Percentiles rank a stretch among this genome's conserved stretches.
Evolutionary conservation across 768 basidiomycete genomes (phyloP).

Genomic region (Russula brevipes): DNA sequence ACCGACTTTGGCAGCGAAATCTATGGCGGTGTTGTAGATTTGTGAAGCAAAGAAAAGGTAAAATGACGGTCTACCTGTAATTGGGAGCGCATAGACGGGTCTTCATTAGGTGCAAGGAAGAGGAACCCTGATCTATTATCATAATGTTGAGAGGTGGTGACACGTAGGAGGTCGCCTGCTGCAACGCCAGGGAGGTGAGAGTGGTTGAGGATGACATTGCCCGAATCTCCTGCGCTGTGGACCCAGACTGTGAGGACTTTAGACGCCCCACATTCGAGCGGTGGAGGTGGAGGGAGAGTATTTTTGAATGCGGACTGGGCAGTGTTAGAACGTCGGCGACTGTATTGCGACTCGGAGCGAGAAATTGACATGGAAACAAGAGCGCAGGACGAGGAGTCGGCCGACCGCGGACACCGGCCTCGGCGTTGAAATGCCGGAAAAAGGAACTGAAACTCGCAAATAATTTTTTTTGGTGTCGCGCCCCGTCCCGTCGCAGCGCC

Average conservation of each 20-base stretch:
- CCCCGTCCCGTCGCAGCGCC: neutral
- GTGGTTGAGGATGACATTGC: constrained; percentile 62
- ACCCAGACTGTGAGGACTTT: constrained; percentile 70
- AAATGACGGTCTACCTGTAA: constrained; percentile 46
- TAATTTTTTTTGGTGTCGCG: neutral
- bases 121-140: constrained; percentile 45
- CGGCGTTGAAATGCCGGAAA: no score
- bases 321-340: constrained; percentile 69
- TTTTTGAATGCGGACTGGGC: constrained; percentile 59
- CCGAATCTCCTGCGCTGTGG: constrained; percentile 58
- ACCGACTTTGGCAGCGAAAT: constrained; percentile 71
- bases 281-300: constrained; percentile 32
- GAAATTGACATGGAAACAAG: constrained; percentile 46
- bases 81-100: constrained; percentile 53
- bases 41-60: neutral
- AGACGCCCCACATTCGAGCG: constrained; percentile 57
- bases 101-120: constrained; percentile 64
- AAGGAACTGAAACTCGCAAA: no score
- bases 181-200: constrained; percentile 72
- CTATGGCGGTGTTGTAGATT: constrained; percentile 34
- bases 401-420: no score
- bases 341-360: constrained; percentile 60
- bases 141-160: constrained; percentile 41
- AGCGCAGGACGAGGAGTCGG: neutral
- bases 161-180: constrained; percentile 68